A percentile compares a stretch with the other conserved stretches of the same genome.
Conservation (phyloP, 129 eudicot species). For the Mikania micrantha region DNA sequence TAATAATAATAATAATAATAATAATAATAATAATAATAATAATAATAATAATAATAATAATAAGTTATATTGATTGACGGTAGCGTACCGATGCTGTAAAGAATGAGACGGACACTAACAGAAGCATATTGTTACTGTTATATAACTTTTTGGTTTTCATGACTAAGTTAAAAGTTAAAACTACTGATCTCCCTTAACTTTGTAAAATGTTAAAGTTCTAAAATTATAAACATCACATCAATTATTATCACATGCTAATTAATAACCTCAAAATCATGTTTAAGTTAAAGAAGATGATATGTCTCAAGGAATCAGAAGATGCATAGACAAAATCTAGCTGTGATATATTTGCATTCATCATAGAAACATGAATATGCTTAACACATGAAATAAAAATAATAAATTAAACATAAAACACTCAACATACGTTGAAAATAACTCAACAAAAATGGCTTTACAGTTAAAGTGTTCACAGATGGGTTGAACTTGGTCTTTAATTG, state of each 20-base stretch:
- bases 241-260: background rate
- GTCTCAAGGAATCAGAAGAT: conserved; percentile 18
- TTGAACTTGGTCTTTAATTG: conserved; percentile 33
- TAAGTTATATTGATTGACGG: too few species aligned
- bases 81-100: too few species aligned
- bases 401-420: background rate
- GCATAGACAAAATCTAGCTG: conserved; percentile 18
- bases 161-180: too few species aligned
- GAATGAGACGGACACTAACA: too few species aligned
- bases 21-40: too few species aligned
- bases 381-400: background rate
- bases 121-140: too few species aligned
- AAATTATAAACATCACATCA: too few species aligned
- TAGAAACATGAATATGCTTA: conserved; percentile 1
- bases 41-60: too few species aligned
- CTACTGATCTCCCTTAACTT: too few species aligned
- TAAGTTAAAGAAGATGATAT: conserved; percentile 7
- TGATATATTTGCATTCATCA: conserved; percentile 23
- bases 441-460: background rate
- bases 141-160: too few species aligned
- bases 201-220: too few species aligned
- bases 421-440: background rate
- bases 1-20: too few species aligned
- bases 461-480: conserved; percentile 1
- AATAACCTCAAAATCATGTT: background rate